A percentile compares a stretch with the other conserved stretches of the same genome.
phyloP scores from a whole-genome alignment of 2,329 filamentous ascomycete genomes.

The Pseudogymnoascus destructans region DNA sequence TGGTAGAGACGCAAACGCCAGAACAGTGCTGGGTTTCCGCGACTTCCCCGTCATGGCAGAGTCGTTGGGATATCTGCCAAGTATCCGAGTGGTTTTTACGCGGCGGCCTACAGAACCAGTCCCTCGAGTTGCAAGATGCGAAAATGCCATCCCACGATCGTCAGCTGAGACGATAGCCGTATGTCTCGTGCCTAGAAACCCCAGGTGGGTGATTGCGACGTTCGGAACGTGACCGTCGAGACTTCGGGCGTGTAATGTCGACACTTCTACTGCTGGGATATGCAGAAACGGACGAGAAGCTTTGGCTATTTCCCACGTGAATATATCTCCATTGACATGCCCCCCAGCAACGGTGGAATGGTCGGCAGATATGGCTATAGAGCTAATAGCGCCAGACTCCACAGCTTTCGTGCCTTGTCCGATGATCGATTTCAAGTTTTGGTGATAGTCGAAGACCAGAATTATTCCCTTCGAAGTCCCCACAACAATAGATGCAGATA shows the following conservation, averaged over 20 bases:
- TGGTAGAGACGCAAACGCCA: constrained; percentile 81
- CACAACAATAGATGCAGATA: constrained; percentile 77
- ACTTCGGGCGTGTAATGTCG: constrained; percentile 50
- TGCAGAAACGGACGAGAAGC: constrained; percentile 79
- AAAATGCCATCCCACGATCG: constrained; percentile 93
- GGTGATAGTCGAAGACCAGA: constrained; percentile 93
- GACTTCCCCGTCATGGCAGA: constrained; percentile 47
- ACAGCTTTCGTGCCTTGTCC: constrained; percentile 88
- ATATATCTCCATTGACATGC: constrained; percentile 81
- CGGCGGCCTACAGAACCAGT: constrained; percentile 73
- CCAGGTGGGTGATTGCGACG: constrained; percentile 74
- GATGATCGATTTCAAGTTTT: constrained; percentile 86
- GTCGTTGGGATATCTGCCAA: constrained; percentile 77
- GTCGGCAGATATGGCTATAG: constrained; percentile 83
- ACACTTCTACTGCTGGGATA: constrained; percentile 62
- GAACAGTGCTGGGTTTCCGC: constrained; percentile 83
- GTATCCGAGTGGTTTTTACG: constrained; percentile 78
- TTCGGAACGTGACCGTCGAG: constrained; percentile 71
- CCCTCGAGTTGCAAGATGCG: constrained; percentile 84
- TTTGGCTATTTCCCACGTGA: constrained; percentile 85
- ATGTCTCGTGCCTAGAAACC: constrained; percentile 83
- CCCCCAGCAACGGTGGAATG: constrained; percentile 84
- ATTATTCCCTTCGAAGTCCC: constrained; percentile 93
- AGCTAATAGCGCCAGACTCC: constrained; percentile 77
- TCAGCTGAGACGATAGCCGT: constrained; percentile 93